Evolutionary conservation across 331 rosid genomes (phyloP).

Genomic region (Rhamnella rubrinervis): DNA sequence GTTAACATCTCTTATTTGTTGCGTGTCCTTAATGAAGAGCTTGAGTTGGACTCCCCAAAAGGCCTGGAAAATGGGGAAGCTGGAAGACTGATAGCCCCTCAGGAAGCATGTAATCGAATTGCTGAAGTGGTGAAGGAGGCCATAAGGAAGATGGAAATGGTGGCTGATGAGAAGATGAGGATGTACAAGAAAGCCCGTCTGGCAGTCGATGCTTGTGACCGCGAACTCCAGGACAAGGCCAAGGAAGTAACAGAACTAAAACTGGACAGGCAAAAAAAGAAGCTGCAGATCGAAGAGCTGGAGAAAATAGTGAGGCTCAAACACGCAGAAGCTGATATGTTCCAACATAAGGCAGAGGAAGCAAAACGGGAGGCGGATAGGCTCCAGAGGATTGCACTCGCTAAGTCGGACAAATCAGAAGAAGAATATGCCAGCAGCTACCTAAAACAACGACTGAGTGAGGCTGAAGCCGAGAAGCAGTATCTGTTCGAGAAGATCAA

Average conservation of each 20-base stretch:
- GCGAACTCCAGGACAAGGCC: conserved; percentile 83
- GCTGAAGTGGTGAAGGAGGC: conserved; percentile 98
- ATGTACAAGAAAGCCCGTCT: conserved; percentile 89
- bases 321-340: conserved; percentile 97
- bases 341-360: conserved; percentile 90
- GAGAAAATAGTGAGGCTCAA: conserved; percentile 97
- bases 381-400: conserved; percentile 89
- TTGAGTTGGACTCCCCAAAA: conserved; percentile 80
- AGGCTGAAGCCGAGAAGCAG: conserved; percentile 98
- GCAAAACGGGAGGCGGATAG: conserved; percentile 95
- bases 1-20: conserved; percentile 12
- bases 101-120: conserved; percentile 90
- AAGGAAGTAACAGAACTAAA: conserved; percentile 83
- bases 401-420: conserved; percentile 95
- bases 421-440: conserved; percentile 91
- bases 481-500: conserved; percentile 92
- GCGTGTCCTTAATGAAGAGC: conserved; percentile 58
- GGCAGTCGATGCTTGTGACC: conserved; percentile 85
- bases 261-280: conserved; percentile 84
- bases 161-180: conserved; percentile 95
- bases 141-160: conserved; percentile 91
- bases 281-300: conserved; percentile 83
- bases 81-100: conserved; percentile 87
- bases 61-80: conserved; percentile 82
- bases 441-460: conserved; percentile 79